phyloP scores from a whole-genome alignment of 768 basidiomycete species.

The Lentinula boryana region DNA sequence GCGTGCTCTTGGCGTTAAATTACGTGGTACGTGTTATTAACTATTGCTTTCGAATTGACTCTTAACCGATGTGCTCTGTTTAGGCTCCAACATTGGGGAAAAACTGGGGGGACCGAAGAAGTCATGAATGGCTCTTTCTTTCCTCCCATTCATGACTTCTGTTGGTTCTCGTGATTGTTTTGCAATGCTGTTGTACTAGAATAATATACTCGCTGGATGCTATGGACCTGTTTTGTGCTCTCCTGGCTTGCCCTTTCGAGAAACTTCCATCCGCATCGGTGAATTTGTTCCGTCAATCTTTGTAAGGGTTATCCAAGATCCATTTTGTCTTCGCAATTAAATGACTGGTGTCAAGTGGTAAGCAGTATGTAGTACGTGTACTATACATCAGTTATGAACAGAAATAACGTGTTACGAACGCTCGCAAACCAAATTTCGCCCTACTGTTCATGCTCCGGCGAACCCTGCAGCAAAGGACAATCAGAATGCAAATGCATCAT shows the following conservation, averaged over 20 bases:
- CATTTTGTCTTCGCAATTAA: no score
- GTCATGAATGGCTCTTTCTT: constrained; percentile 42
- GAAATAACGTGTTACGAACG: no score
- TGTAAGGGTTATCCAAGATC: no score
- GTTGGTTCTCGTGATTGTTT: neutral
- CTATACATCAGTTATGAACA: no score
- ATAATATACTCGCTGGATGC: neutral
- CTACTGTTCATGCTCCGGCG: constrained; percentile 1
- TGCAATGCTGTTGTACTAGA: neutral
- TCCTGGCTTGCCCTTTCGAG: neutral
- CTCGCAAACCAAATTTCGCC: no score
- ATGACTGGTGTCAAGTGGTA: no score
- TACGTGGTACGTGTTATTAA: constrained; percentile 60
- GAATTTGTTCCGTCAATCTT: neutral
- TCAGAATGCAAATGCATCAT: neutral
- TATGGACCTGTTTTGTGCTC: neutral
- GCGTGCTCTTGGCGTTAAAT: constrained; percentile 77
- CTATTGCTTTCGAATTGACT: neutral
- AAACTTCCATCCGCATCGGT: neutral
- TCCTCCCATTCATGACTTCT: constrained; percentile 7
- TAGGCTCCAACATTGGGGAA: constrained; percentile 81
- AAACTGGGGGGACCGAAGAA: constrained; percentile 77
- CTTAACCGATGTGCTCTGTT: constrained; percentile 6
- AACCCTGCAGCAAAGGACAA: neutral
- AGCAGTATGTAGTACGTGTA: no score